Conservation (phyloP, 192 early-diverging fungal species). For the Entomortierella lignicola region DNA sequence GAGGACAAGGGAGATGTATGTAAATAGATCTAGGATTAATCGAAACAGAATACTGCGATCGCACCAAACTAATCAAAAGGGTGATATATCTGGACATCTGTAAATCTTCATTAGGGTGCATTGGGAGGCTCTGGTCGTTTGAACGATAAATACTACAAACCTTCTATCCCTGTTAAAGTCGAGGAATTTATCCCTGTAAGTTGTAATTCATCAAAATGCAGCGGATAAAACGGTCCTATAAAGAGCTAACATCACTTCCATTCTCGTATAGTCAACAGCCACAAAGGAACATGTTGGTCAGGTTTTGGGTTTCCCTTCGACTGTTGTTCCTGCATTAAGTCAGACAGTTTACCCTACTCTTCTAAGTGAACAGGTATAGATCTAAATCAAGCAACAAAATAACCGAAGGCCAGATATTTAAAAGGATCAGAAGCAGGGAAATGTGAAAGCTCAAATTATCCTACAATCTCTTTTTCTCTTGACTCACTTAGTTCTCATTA, state of each 20-base stretch:
- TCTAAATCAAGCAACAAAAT: not conserved
- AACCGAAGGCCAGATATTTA: not conserved
- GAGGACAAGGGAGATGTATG: constrained; percentile 39
- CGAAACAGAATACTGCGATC: not conserved
- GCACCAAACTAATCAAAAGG: not conserved
- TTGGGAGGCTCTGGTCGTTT: constrained; percentile 40
- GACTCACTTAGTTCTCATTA: constrained; percentile 44
- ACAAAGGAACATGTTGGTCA: constrained; percentile 48
- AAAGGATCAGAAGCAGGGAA: not conserved
- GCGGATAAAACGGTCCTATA: not conserved
- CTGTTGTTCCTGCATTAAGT: constrained; percentile 29
- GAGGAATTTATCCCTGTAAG: constrained; percentile 53
- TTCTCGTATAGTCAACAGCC: constrained; percentile 30
- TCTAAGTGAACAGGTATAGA: constrained; percentile 39
- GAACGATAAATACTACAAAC: constrained; percentile 53
- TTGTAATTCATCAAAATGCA: not conserved
- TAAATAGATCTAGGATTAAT: not conserved
- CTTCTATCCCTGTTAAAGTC: constrained; percentile 40
- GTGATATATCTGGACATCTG: not conserved
- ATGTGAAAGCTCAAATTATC: not conserved
- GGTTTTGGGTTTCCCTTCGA: constrained; percentile 37
- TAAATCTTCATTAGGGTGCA: constrained; percentile 24
- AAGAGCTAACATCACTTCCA: too few relatives aligned
- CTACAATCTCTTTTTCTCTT: not conserved
- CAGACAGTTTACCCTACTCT: constrained; percentile 46